These are phyloP conservation scores for Ogataea paraovalis DNA, from an alignment of 805 yeast species.

Conservation along the genomic window DNA sequence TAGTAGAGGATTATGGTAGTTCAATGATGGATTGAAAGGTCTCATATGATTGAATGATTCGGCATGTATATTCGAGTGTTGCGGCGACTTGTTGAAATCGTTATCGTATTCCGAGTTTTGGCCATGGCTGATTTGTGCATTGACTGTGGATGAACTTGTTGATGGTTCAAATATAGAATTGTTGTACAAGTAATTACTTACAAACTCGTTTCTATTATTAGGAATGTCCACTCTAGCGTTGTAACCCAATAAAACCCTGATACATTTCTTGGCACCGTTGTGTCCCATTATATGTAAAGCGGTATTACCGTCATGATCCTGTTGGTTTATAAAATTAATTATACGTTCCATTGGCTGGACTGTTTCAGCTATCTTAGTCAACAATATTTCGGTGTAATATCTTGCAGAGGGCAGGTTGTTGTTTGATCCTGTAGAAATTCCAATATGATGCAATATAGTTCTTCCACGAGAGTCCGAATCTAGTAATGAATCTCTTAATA, in stretches of 20 bases:
- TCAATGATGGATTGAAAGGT: slow-evolving; percentile 24
- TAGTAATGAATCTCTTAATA: slow-evolving; percentile 72
- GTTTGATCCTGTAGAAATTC: slow-evolving; percentile 60
- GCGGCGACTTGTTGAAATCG: neutral
- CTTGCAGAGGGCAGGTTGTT: slow-evolving; percentile 74
- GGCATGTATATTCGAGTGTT: slow-evolving; percentile 3
- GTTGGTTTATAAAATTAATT: slow-evolving; percentile 51
- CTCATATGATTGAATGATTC: slow-evolving; percentile 25
- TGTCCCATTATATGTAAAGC: slow-evolving; percentile 49
- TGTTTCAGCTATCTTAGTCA: slow-evolving; percentile 64
- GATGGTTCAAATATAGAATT: slow-evolving; percentile 18
- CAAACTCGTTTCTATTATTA: slow-evolving; percentile 42
- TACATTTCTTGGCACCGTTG: slow-evolving; percentile 42
- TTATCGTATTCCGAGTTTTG: neutral
- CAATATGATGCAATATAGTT: slow-evolving; percentile 84
- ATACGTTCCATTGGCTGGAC: slow-evolving; percentile 58
- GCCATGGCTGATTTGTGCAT: neutral
- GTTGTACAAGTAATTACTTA: slow-evolving; percentile 35
- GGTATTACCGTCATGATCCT: slow-evolving; percentile 55
- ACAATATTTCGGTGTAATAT: slow-evolving; percentile 73
- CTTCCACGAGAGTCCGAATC: slow-evolving; percentile 70
- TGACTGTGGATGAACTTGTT: neutral
- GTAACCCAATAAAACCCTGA: slow-evolving; percentile 41
- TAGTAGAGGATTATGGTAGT: slow-evolving; percentile 12
- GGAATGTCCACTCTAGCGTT: slow-evolving; percentile 51